Base-by-base conservation (phyloP, 495 filamentous ascomycete genomes). In the Daldinia grandis region DNA sequence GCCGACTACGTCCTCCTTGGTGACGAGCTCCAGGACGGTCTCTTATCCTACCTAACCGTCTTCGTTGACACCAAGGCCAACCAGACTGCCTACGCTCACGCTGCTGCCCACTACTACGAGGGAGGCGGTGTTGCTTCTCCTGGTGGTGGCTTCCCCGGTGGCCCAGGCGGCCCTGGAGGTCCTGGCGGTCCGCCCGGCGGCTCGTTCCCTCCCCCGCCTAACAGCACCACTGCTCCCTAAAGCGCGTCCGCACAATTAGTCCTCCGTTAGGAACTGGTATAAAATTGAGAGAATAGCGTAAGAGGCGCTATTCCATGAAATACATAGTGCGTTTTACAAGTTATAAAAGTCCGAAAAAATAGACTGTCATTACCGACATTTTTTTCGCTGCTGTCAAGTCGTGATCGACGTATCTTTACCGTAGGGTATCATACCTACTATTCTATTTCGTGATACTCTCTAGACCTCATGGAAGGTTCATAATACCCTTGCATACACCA, bases 1-100 rank as follows among this genome's bases (percentile, higher is more conserved):
- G 59, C 58, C 58, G 66, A 69, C n/a, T 77, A 77, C 62, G 73
- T 83, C 14, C 82, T 82, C 47, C 83, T 88, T 19, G 81, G 85
- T 8, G 78, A 81, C 17, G 67, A 69, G 1, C 66, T 87, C 3
- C 74, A 77, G 17, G 84, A 87, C 67, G 85, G 86, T 19, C 71
- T 87, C 14, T 82, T 87, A 30, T 51, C 64, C 0, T 77, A 67
- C 37, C 44, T 76, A 17, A 77, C 75, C 15, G 82, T 88, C 38
- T 86, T 84, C 64, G 81, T 88, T 64, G 84, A 88, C 64, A 75
- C 79, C 15, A 83, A 76, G 6, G 78, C 79, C 4, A 80, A 85
- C 62, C 81, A 82, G 62, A 80, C 80, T 3, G 74, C 68, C 14
- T 80, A 80, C 64, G 82, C 83, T 47, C 61, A 37, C 17, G 49